phyloP scores from a whole-genome alignment of 306 rosid genomes.

The Carpinus fangiana region DNA sequence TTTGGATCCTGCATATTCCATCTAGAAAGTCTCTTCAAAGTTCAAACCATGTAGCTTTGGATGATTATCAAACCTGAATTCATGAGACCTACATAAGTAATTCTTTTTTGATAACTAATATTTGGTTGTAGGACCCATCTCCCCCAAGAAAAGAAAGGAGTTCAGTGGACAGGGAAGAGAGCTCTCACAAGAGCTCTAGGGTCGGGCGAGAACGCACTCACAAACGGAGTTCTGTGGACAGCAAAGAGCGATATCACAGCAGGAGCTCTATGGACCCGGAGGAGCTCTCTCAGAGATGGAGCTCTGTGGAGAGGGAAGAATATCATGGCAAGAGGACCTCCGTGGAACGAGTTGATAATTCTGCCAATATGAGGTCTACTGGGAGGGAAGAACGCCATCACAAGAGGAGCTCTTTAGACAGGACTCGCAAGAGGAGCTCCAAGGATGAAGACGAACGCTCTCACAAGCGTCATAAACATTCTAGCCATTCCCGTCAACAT shows the following conservation, averaged over 20 bases:
- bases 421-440: constrained; percentile 21
- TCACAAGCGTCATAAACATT: constrained; percentile 35
- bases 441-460: constrained; percentile 51
- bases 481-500: constrained; percentile 32
- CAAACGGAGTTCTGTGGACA: constrained; percentile 26
- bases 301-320: constrained; percentile 30
- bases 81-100: not conserved
- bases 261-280: constrained; percentile 43
- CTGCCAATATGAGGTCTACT: constrained; percentile 31
- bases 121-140: constrained; percentile 61
- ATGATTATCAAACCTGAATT: constrained; percentile 1
- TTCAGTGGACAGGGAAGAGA: constrained; percentile 40
- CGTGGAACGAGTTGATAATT: constrained; percentile 44
- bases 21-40: not conserved
- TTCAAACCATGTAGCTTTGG: not conserved
- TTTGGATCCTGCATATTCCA: not conserved
- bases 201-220: constrained; percentile 31
- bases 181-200: constrained; percentile 33
- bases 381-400: constrained; percentile 28
- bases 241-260: constrained; percentile 27
- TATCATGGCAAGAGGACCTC: constrained; percentile 36
- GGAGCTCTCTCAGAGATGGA: constrained; percentile 33
- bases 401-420: not conserved
- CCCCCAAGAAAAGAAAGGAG: constrained; percentile 71
- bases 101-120: not conserved